Conservation (phyloP, 2,329 filamentous ascomycete genomes). For the Balansia obtecta region DNA sequence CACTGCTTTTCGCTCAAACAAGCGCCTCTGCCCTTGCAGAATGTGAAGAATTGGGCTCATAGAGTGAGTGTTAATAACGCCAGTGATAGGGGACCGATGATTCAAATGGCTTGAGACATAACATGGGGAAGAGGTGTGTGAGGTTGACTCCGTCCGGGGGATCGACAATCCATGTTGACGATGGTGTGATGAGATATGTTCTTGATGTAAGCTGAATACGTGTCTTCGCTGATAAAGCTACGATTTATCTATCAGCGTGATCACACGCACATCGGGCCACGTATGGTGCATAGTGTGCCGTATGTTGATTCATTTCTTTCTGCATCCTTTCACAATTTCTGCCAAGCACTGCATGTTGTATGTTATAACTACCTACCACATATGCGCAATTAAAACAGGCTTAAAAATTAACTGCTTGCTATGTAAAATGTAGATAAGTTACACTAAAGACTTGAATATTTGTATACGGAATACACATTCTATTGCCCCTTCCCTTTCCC, state of each 20-base stretch:
- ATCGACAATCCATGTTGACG: slow-evolving; percentile 65
- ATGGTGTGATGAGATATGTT: slow-evolving; percentile 50
- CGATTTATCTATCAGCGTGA: not conserved
- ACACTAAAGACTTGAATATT: no score
- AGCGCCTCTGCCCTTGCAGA: slow-evolving; percentile 52
- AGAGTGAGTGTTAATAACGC: slow-evolving; percentile 62
- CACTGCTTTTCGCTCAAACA: slow-evolving; percentile 54
- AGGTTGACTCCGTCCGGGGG: slow-evolving; percentile 72
- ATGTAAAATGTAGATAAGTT: no score
- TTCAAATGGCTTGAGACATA: slow-evolving; percentile 62
- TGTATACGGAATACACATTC: no score
- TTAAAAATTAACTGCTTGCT: no score
- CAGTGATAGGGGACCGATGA: slow-evolving; percentile 50
- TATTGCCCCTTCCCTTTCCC: no score
- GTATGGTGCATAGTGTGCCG: no score
- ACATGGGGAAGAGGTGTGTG: slow-evolving; percentile 70
- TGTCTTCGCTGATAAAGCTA: slow-evolving; percentile 64
- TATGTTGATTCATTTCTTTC: no score
- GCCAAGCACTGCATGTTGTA: no score
- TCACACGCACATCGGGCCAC: not conserved
- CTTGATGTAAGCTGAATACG: slow-evolving; percentile 53
- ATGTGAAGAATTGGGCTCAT: slow-evolving; percentile 57
- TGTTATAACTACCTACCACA: no score
- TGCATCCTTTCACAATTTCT: no score
- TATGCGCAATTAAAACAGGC: no score